A percentile compares a stretch with the other conserved stretches of the same genome.
phyloP scores from a whole-genome alignment of 176 grass and related monocot genomes.

The Aegilops longissima region DNA sequence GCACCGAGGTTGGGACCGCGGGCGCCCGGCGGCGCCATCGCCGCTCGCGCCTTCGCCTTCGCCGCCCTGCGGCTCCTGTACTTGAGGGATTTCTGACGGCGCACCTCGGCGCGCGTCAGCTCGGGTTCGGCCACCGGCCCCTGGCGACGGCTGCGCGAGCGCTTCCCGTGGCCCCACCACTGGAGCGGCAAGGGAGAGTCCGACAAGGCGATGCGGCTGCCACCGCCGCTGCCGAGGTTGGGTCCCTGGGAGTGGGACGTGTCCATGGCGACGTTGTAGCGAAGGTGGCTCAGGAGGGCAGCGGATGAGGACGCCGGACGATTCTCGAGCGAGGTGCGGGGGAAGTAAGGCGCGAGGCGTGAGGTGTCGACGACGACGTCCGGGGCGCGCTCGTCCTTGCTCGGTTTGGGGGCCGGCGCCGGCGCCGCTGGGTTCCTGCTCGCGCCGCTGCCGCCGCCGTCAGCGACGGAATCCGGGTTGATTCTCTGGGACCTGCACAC shows the following conservation, averaged over 20 bases:
- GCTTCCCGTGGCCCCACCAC: no score
- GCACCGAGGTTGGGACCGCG: conserved; percentile 42
- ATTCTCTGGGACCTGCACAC: conserved; percentile 62
- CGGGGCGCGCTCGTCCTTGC: conserved; percentile 38
- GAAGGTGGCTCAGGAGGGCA: not conserved
- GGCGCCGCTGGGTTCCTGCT: conserved; percentile 19
- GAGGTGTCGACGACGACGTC: not conserved
- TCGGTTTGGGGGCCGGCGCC: not conserved
- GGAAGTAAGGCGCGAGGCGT: conserved; percentile 24
- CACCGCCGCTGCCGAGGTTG: not conserved
- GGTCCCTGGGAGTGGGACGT: not conserved
- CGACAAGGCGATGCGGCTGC: not conserved
- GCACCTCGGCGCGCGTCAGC: no score
- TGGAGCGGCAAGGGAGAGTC: no score
- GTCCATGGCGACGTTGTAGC: conserved; percentile 1
- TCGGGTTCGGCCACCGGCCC: no score
- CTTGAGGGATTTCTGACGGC: no score
- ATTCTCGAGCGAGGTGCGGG: conserved; percentile 31
- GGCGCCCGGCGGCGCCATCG: conserved; percentile 48
- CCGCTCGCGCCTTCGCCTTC: not conserved
- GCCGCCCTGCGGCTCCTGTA: no score
- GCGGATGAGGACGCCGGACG: conserved; percentile 8
- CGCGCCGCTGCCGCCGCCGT: conserved; percentile 5
- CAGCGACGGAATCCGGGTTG: conserved; percentile 47
- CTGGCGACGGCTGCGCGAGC: no score